Base-by-base conservation (phyloP, 306 rosid species). In the Begonia peltatifolia region DNA sequence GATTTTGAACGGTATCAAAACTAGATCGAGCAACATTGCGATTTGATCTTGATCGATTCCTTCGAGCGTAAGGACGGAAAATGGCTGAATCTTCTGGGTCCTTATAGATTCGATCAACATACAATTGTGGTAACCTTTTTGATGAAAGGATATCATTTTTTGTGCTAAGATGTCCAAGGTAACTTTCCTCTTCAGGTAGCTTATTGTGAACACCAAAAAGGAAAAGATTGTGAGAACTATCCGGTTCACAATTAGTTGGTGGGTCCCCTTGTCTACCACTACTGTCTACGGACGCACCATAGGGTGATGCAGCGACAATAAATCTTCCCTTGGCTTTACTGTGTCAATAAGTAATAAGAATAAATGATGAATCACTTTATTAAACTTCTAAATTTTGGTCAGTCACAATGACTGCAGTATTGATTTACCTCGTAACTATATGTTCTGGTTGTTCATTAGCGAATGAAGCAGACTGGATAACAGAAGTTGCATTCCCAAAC, bases 271-370 rank as follows among this genome's bases (percentile, higher is more conserved):
- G 94, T 57, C 87, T 78, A 65, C 93, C 87, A 54, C 93, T 92
- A 70, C 99, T 92, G 63, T 92, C 96, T 10, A 86, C 93, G 61
- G 99, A 92, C 66, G 83, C 99, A 46, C 94, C 94, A 64, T 61
- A 94, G 56, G 99, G 93, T 52, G 99, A 92, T 68, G 99, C 88
- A 70, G 99, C 78, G 80, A 79, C 77, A 14, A 82, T 94, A 75
- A 83, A 81, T 79, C 99, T 92, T 60, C 94, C 94, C 82, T 83
- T 92, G 17, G 96, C 94, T 25, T 25, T 6, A 25, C 35, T 25
- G 35, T 25, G 73, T 92, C 99, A 60, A 94, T 92, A 79, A 62
- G 49, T 54, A 65, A 50, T 30, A 36, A 64, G 9, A 56, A 58
- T 46, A 66, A 17, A 10, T 17, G 17, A 56, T 53, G 62, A 63